Evolutionary conservation across 2,329 filamentous ascomycete genomes (phyloP).

Genomic region (Fonsecaea monophora): DNA sequence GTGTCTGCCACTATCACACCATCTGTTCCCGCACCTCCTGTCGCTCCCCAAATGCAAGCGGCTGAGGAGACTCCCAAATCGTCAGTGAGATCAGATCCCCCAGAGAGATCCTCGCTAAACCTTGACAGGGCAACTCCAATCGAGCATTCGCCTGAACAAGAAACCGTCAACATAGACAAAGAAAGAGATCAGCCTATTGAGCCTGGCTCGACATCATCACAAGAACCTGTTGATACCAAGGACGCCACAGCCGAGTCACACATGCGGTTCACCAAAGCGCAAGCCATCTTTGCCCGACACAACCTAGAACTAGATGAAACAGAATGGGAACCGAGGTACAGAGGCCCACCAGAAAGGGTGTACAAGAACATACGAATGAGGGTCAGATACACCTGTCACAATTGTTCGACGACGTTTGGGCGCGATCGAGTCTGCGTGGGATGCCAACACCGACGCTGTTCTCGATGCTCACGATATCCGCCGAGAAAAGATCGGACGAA

Average conservation of each 20-base stretch:
- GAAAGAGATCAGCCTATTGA: neutral
- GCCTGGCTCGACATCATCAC: neutral
- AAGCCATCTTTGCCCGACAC: constrained; percentile 56
- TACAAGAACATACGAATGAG: constrained; percentile 56
- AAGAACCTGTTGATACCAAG: constrained; percentile 1
- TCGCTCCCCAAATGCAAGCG: neutral
- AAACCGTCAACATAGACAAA: constrained; percentile 29
- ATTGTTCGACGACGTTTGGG: constrained; percentile 77
- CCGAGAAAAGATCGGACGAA: constrained; percentile 64
- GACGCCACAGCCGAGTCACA: constrained; percentile 24
- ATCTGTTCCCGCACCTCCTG: constrained; percentile 9
- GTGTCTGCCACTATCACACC: constrained; percentile 12
- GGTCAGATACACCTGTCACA: constrained; percentile 71
- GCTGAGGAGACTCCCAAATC: constrained; percentile 2
- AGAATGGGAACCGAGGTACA: constrained; percentile 49
- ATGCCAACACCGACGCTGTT: constrained; percentile 82
- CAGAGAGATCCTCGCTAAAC: constrained; percentile 4
- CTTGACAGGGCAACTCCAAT: constrained; percentile 2
- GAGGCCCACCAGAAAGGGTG: constrained; percentile 48
- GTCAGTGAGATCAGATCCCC: constrained; percentile 7
- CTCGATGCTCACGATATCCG: constrained; percentile 77
- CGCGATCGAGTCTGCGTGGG: constrained; percentile 73
- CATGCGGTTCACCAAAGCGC: constrained; percentile 53
- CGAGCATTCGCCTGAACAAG: constrained; percentile 15
- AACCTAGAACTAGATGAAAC: constrained; percentile 52